A percentile compares a stretch with the other conserved stretches of the same genome.
Conservation (phyloP, 768 basidiomycete genomes). For the Podaxis rugospora region DNA sequence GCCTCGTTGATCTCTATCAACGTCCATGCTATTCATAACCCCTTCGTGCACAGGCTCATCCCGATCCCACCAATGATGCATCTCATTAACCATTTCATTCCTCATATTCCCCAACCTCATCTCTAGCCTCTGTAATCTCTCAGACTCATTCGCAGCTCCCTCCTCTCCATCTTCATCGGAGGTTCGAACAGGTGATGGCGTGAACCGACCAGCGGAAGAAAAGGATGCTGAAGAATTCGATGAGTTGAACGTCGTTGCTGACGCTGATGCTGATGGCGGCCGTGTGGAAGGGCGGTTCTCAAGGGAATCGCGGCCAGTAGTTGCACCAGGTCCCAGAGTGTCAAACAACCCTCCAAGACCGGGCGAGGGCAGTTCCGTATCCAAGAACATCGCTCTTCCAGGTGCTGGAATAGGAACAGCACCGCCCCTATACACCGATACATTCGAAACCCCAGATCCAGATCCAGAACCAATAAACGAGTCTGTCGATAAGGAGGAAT, state of each 20-base stretch:
- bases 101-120: conserved; percentile 3
- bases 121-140: not conserved
- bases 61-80: not conserved
- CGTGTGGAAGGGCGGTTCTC: not conserved
- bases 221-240: conserved; percentile 5
- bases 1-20: not conserved
- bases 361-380: conserved; percentile 8
- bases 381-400: conserved; percentile 5
- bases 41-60: not conserved
- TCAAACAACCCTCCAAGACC: conserved; percentile 9
- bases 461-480: not conserved
- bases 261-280: not conserved
- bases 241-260: not conserved
- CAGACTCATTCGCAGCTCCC: not conserved
- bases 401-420: not conserved
- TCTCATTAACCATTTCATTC: not conserved
- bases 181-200: not conserved
- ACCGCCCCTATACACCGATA: not conserved
- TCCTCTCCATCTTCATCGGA: conserved; percentile 3
- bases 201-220: conserved; percentile 1
- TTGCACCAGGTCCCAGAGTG: not conserved
- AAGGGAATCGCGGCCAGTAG: not conserved
- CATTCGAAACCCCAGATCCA: not conserved
- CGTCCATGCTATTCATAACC: not conserved
- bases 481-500: conserved; percentile 2